Evolutionary conservation across 805 yeast genomes (phyloP), one percentile per base, ranked within the genome.

Genomic region (Zygoascus bituminiphila): DNA sequence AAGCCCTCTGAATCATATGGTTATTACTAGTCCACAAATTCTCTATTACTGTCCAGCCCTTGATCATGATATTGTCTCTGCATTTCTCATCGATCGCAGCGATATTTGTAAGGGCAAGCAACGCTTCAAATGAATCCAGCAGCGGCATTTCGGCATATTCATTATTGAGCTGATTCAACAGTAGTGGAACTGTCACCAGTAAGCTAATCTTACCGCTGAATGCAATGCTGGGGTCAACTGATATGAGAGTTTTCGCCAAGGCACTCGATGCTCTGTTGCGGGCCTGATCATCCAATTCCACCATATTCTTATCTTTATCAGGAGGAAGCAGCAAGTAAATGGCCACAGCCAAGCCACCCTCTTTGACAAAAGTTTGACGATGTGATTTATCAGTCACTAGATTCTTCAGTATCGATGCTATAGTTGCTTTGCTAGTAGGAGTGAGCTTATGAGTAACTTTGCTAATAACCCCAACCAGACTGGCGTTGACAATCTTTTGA

Each of bases 91-190:
- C 68, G 1, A 71, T 51, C 0, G 86, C 72, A 0, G 87, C 76
- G 6, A 82, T 54, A 61, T 84, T 85, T 1, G 91, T 84, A 24
- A 84, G 68, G 0, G 89, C 86, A 20, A 81, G 59, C 36, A 85
- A 64, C 0, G 81, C 67, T 56, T 80, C 83, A 54, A 73, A 75
- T 19, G 73, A 70, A 44, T 69, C 73, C 23, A 70, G 61, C 15
- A 62, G 45, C 15, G 64, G 63, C 5, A 59, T 46, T 12, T 48
- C 55, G 2, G 63, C 53, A 23, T 35, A 25, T 14, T 56, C 56
- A 44, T 50, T 45, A 38, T 48, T 47, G 26, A 69, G 53, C 49
- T 60, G 65, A 4, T 39, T 50, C 9, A 44, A n/a, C 12, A 69
- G 55, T 7, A 69, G 68, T 5, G 51, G 50, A 4, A 69, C 53